These are phyloP conservation scores for Alternaria conjuncta DNA, from an alignment of 2,329 filamentous ascomycete genomes.

Conservation along the genomic window DNA sequence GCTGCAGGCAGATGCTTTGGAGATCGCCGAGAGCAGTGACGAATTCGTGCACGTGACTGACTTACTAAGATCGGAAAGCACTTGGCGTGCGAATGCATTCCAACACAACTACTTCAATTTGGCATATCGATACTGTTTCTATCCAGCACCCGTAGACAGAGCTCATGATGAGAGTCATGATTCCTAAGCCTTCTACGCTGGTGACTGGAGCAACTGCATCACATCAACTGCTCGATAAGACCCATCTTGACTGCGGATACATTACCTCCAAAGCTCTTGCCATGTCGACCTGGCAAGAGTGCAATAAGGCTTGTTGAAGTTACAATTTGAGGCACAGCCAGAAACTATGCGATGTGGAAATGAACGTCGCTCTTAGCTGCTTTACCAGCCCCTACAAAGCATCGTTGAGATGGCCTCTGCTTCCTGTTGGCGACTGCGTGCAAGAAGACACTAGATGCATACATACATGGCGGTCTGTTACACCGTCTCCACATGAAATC, in stretches of 20 bases:
- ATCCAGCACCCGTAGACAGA: neutral
- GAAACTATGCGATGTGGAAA: neutral
- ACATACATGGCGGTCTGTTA: neutral
- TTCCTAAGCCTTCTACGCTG: neutral
- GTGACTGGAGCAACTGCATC: neutral
- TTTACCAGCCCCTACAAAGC: neutral
- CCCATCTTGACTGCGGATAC: neutral
- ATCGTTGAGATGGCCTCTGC: neutral
- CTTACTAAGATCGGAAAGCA: slow-evolving; percentile 14
- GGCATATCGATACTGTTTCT: neutral
- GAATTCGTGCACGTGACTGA: slow-evolving; percentile 16
- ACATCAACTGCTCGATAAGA: neutral
- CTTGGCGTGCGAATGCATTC: neutral
- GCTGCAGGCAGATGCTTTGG: slow-evolving; percentile 22
- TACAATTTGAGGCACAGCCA: neutral
- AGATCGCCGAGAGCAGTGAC: slow-evolving; percentile 23
- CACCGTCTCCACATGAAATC: neutral
- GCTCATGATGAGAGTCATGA: neutral
- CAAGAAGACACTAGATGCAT: neutral
- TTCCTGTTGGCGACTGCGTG: neutral
- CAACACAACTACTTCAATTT: neutral
- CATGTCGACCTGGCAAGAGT: neutral
- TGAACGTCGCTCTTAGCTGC: neutral
- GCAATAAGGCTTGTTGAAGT: neutral
- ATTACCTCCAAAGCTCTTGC: neutral